Evolutionary conservation across 1,139 yeast species (phyloP), one percentile per base, ranked within the genome.

Genomic region (Sugiyamaella neomexicana): DNA sequence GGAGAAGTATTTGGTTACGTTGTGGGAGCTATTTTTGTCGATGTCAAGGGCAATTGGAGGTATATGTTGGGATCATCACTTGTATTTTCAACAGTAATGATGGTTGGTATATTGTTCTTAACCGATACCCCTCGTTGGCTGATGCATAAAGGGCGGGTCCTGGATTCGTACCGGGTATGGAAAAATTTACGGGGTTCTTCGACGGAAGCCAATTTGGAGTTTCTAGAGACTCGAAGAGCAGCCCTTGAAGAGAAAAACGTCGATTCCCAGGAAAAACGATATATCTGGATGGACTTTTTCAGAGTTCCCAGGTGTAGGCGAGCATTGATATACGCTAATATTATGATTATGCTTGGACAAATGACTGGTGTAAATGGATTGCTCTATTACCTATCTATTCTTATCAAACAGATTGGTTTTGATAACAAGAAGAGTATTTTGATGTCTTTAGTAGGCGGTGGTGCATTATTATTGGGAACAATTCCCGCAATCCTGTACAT

Each of bases 81-180:
- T 47, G 74, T 82, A 1, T 82, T 80, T 62, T 81, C 86, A 5
- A 78, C 84, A 1, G 25, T 79, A 2, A 72, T 85, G 55, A 70
- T 82, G 54, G 2, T 68, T 41, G 82, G 83, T 60, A 64, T 76
- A 42, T 70, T 79, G 62, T 70, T 80, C 61, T 72, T 85, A 58
- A 88, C 86, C 17, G 91, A 85, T 68, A 83, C 91, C 2, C 91
- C 91, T 44, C 79, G 86, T 68, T 86, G 89, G 89, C 74, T 80
- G 59, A 85, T 84, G 13, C 76, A 80, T 58, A 80, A 80, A 60
- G 86, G 80, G 55, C 72, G 79, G 60, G 82, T 86, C 82, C 87
- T 83, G 20, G 85, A 83, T 59, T 82, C 86, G 44, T 79, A 77
- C 62, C 64, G 66, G 62, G 80, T 80, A n/a, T 82, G 85, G 83